Conservation (phyloP, 2,329 filamentous ascomycete genomes). For the Trichophyton rubrum region DNA sequence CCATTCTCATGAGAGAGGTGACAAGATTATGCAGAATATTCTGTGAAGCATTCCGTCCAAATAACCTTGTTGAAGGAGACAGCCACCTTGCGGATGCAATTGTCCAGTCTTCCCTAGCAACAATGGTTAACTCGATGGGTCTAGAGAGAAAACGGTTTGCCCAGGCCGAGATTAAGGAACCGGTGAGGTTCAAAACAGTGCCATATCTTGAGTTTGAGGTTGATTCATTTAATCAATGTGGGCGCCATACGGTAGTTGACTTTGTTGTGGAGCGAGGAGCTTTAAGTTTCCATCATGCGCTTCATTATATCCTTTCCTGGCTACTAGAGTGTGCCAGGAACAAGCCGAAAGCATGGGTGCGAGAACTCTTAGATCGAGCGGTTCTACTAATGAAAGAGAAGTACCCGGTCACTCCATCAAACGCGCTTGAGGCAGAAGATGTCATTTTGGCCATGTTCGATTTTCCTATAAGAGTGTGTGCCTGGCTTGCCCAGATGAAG, state of each 20-base stretch:
- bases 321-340: slow-evolving; percentile 77
- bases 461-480: slow-evolving; percentile 82
- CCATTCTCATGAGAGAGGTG: slow-evolving; percentile 85
- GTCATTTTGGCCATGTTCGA: slow-evolving; percentile 81
- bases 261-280: slow-evolving; percentile 80
- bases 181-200: slow-evolving; percentile 68
- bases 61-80: slow-evolving; percentile 49
- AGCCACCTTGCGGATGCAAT: slow-evolving; percentile 58
- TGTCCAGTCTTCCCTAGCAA: slow-evolving; percentile 56
- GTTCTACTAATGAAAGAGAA: slow-evolving; percentile 38
- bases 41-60: slow-evolving; percentile 68
- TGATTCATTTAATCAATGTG: slow-evolving; percentile 30
- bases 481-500: slow-evolving; percentile 96
- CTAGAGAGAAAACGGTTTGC: slow-evolving; percentile 77
- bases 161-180: slow-evolving; percentile 75
- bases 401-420: slow-evolving; percentile 47
- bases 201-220: slow-evolving; percentile 68
- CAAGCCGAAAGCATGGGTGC: slow-evolving; percentile 56
- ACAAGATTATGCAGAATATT: slow-evolving; percentile 84
- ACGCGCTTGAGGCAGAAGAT: slow-evolving; percentile 50
- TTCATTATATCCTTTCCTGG: slow-evolving; percentile 96
- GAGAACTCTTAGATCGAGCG: slow-evolving; percentile 57
- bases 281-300: slow-evolving; percentile 93
- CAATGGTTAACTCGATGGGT: slow-evolving; percentile 81
- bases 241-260: slow-evolving; percentile 59